Conservation (phyloP, 257 asterid species). For the Phtheirospermum japonicum region DNA sequence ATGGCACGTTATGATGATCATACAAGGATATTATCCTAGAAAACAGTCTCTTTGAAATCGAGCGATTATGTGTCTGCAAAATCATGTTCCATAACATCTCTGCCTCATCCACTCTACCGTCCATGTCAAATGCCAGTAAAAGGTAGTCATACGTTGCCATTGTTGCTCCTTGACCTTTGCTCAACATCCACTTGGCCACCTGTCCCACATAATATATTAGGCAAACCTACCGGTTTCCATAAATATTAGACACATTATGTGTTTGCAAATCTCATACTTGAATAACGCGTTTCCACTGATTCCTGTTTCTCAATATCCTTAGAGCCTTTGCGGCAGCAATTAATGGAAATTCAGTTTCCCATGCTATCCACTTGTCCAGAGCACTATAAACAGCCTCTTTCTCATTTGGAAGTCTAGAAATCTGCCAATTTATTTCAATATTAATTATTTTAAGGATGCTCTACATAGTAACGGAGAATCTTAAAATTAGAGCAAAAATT, state of each 20-base stretch:
- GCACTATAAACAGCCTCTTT: slow-evolving; percentile 80
- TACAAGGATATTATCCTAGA: slow-evolving; percentile 84
- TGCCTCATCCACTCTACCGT: slow-evolving; percentile 78
- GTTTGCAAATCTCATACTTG: slow-evolving; percentile 46
- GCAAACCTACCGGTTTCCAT: neutral
- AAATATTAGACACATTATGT: no score
- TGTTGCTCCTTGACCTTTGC: slow-evolving; percentile 90
- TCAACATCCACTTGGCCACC: slow-evolving; percentile 77
- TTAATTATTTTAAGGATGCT: slow-evolving; percentile 2
- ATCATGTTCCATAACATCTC: slow-evolving; percentile 76
- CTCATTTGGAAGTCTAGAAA: slow-evolving; percentile 78
- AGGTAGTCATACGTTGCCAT: slow-evolving; percentile 79
- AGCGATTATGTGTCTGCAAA: slow-evolving; percentile 66
- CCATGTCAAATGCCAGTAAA: slow-evolving; percentile 86
- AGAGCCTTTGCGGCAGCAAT: slow-evolving; percentile 94
- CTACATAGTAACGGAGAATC: neutral
- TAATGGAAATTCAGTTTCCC: slow-evolving; percentile 93
- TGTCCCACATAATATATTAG: slow-evolving; percentile 23
- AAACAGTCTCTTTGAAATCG: slow-evolving; percentile 69
- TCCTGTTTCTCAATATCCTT: slow-evolving; percentile 62
- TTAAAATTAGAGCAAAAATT: slow-evolving; percentile 1
- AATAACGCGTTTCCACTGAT: slow-evolving; percentile 71
- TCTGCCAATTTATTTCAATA: slow-evolving; percentile 37
- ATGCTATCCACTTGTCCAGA: slow-evolving; percentile 82
- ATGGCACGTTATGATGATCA: slow-evolving; percentile 65